Conservation (phyloP, 805 yeast species). For the Candida mattraensis region DNA sequence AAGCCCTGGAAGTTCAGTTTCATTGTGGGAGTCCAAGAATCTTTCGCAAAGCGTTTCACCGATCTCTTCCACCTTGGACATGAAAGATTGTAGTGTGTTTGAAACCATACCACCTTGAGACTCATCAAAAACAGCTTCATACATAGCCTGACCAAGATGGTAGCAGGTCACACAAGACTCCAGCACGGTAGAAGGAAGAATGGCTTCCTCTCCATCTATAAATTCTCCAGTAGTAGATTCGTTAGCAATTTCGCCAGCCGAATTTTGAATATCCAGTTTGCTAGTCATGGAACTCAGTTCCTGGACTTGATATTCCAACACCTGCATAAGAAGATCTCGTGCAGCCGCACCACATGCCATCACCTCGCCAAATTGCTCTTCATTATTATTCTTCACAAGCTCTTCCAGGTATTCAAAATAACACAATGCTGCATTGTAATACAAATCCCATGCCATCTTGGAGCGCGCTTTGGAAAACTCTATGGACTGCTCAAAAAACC, state of each 20-base stretch:
- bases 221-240: slow-evolving; percentile 5
- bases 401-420: slow-evolving; percentile 48
- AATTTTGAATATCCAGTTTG: slow-evolving; percentile 1
- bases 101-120: slow-evolving; percentile 6
- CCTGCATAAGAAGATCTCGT: slow-evolving; percentile 25
- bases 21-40: slow-evolving; percentile 21
- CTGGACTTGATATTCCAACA: slow-evolving; percentile 27
- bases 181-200: slow-evolving; percentile 27
- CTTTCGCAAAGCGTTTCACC: slow-evolving; percentile 6
- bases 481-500: slow-evolving; percentile 41
- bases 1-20: slow-evolving; percentile 32
- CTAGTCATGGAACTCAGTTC: slow-evolving; percentile 29
- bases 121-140: slow-evolving; percentile 24
- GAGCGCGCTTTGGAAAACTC: slow-evolving; percentile 17
- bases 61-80: slow-evolving; percentile 19
- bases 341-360: slow-evolving; percentile 22
- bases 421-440: slow-evolving; percentile 47
- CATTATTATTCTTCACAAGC: slow-evolving; percentile 24
- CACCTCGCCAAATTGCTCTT: slow-evolving; percentile 15
- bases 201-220: slow-evolving; percentile 22
- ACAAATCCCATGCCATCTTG: slow-evolving; percentile 40
- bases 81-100: slow-evolving; percentile 6
- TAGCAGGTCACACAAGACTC: slow-evolving; percentile 32
- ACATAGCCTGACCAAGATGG: slow-evolving; percentile 24
- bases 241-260: background rate